These are phyloP conservation scores for Hanseniaspora hatyaiensis DNA, from an alignment of 805 yeast genomes.

Conservation along the genomic window DNA sequence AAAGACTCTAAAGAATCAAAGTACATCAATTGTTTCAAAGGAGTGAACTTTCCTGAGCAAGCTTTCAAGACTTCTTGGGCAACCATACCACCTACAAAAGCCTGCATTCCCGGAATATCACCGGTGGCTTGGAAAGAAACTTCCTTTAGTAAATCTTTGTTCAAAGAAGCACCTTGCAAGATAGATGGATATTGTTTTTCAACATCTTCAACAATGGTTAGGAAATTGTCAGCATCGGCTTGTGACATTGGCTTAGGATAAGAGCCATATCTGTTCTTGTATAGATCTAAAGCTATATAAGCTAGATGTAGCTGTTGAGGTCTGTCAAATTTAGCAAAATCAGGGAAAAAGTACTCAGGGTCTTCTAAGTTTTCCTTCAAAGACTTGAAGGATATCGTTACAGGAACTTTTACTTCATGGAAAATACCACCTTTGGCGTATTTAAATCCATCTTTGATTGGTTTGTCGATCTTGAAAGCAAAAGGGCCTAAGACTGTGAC, in stretches of 20 bases:
- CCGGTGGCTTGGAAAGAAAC: slow-evolving; percentile 80
- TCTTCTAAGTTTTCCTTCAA: slow-evolving; percentile 50
- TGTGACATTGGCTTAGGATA: slow-evolving; percentile 69
- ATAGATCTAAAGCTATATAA: slow-evolving; percentile 76
- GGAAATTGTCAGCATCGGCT: slow-evolving; percentile 59
- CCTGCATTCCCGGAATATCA: slow-evolving; percentile 79
- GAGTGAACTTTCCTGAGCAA: slow-evolving; percentile 89
- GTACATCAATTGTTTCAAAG: slow-evolving; percentile 81
- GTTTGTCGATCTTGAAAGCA: slow-evolving; percentile 60
- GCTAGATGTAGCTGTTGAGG: slow-evolving; percentile 85
- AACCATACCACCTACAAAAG: slow-evolving; percentile 83
- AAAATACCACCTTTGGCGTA: slow-evolving; percentile 80
- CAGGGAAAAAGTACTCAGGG: slow-evolving; percentile 75
- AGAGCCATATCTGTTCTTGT: slow-evolving; percentile 44
- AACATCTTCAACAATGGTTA: slow-evolving; percentile 48
- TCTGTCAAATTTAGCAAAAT: slow-evolving; percentile 88
- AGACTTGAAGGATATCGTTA: slow-evolving; percentile 47
- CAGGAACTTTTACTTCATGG: slow-evolving; percentile 84
- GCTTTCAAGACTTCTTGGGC: slow-evolving; percentile 97
- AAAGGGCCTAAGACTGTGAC: slow-evolving; percentile 89
- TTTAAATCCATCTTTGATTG: slow-evolving; percentile 23
- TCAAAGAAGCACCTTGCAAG: slow-evolving; percentile 42
- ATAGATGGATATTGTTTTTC: slow-evolving; percentile 42
- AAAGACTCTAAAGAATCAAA: slow-evolving; percentile 89
- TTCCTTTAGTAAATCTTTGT: slow-evolving; percentile 56